phyloP scores from a whole-genome alignment of 768 basidiomycete genomes.

The Auricularia sp. region DNA sequence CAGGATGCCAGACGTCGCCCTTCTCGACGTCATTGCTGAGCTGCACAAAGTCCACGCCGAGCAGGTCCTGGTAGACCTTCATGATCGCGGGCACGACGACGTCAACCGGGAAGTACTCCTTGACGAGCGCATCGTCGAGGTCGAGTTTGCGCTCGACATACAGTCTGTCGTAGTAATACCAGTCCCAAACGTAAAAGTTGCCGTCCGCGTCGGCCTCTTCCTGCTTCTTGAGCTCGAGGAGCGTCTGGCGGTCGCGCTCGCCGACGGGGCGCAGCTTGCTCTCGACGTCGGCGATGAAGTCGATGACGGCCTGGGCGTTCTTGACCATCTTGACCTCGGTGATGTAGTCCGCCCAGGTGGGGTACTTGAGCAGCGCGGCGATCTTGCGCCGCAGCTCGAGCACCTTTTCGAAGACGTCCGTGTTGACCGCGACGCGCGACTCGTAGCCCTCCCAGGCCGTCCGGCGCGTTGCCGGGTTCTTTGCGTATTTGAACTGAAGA shows the following conservation, averaged over 20 bases:
- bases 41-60: slow-evolving; percentile 54
- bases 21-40: slow-evolving; percentile 29
- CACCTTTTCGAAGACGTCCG: slow-evolving; percentile 55
- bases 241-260: slow-evolving; percentile 49
- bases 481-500: slow-evolving; percentile 67
- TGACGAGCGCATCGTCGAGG: slow-evolving; percentile 68
- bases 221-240: slow-evolving; percentile 65
- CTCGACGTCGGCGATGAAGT: slow-evolving; percentile 76
- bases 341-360: slow-evolving; percentile 75
- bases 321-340: slow-evolving; percentile 86
- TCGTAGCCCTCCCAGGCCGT: slow-evolving; percentile 60
- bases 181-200: slow-evolving; percentile 78
- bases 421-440: slow-evolving; percentile 56
- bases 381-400: slow-evolving; percentile 63
- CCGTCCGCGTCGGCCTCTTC: slow-evolving; percentile 58
- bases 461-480: slow-evolving; percentile 57
- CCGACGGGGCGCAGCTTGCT: slow-evolving; percentile 65
- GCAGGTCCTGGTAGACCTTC: slow-evolving; percentile 71
- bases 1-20: slow-evolving; percentile 66
- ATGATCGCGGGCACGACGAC: slow-evolving; percentile 76
- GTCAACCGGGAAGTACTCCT: slow-evolving; percentile 83
- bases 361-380: slow-evolving; percentile 56
- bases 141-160: slow-evolving; percentile 56
- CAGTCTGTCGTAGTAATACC: slow-evolving; percentile 50
- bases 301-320: slow-evolving; percentile 45